Conservation (phyloP, 768 basidiomycete genomes). For the Pleurotus djamor region DNA sequence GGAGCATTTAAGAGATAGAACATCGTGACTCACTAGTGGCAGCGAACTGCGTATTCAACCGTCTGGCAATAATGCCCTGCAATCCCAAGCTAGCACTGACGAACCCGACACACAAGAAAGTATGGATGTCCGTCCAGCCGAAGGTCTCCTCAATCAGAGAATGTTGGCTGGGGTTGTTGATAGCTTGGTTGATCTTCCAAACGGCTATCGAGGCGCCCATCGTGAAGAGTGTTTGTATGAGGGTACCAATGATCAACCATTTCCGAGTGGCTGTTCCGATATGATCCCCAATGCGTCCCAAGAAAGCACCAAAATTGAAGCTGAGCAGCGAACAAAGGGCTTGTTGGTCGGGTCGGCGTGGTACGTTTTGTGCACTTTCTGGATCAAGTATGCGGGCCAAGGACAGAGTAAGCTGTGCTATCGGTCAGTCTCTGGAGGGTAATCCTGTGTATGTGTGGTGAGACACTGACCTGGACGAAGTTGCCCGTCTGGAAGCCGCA, state of each 20-base stretch:
- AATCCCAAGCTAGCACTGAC: conserved; percentile 82
- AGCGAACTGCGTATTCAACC: conserved; percentile 76
- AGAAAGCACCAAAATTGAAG: conserved; percentile 71
- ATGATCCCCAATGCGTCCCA: conserved; percentile 78
- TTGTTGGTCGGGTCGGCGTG: conserved; percentile 82
- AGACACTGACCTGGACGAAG: conserved; percentile 54
- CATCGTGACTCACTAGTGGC: conserved; percentile 56
- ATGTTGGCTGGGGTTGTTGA: conserved; percentile 3
- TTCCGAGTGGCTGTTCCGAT: conserved; percentile 71
- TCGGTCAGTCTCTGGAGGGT: not conserved
- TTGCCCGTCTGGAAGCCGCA: conserved; percentile 86
- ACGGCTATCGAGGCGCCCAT: conserved; percentile 70
- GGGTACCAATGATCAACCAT: conserved; percentile 75
- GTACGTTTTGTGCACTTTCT: conserved; percentile 48
- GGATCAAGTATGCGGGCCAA: conserved; percentile 72
- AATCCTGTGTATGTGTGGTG: not conserved
- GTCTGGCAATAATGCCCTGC: conserved; percentile 84
- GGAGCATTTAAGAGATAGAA: not conserved
- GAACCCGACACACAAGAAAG: conserved; percentile 74
- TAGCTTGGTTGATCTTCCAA: conserved; percentile 60
- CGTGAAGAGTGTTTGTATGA: conserved; percentile 74
- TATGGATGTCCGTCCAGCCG: conserved; percentile 69
- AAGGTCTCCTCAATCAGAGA: conserved; percentile 51
- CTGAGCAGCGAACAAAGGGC: conserved; percentile 73
- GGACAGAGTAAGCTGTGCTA: conserved; percentile 68